phyloP scores from a whole-genome alignment of 345 rosid species.

The Populus deltoides region DNA sequence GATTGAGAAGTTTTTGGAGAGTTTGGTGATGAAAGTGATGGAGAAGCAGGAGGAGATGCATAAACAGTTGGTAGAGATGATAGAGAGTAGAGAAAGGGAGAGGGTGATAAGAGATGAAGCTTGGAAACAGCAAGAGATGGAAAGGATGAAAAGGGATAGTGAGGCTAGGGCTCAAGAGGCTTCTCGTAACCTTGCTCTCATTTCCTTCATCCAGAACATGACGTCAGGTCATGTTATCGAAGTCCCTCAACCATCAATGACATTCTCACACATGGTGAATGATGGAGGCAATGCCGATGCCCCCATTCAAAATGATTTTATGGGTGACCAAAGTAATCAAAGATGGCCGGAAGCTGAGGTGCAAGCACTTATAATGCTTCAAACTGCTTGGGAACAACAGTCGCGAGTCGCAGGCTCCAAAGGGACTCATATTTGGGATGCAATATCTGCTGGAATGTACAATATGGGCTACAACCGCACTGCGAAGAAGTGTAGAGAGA shows the following conservation, averaged over 20 bases:
- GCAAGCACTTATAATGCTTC: slow-evolving; percentile 56
- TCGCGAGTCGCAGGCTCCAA: slow-evolving; percentile 32
- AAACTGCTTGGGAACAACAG: slow-evolving; percentile 48
- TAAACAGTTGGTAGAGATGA: slow-evolving; percentile 54
- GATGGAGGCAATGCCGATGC: slow-evolving; percentile 17
- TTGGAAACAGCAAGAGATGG: slow-evolving; percentile 66
- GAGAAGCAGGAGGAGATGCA: slow-evolving; percentile 79
- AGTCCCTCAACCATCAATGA: slow-evolving; percentile 21
- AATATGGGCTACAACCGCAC: slow-evolving; percentile 55
- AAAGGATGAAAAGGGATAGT: slow-evolving; percentile 56
- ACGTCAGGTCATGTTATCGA: slow-evolving; percentile 39
- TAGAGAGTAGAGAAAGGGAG: slow-evolving; percentile 69
- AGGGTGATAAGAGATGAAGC: slow-evolving; percentile 65
- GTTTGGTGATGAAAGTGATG: slow-evolving; percentile 54
- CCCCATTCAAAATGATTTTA: slow-evolving; percentile 21
- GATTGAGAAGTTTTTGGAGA: slow-evolving; percentile 49
- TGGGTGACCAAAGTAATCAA: background rate
- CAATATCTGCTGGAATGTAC: slow-evolving; percentile 54
- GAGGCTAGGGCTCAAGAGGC: slow-evolving; percentile 54
- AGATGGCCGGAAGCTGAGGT: slow-evolving; percentile 83
- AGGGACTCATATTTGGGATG: slow-evolving; percentile 54
- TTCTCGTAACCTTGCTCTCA: slow-evolving; percentile 53
- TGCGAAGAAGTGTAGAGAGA: slow-evolving; percentile 74
- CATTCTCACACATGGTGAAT: slow-evolving; percentile 7
- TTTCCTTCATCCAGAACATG: slow-evolving; percentile 51